Percentiles rank a stretch among this genome's conserved stretches.
Conservation (phyloP, 371 early-diverging fungal genomes). For the Mucor lusitanicus region DNA sequence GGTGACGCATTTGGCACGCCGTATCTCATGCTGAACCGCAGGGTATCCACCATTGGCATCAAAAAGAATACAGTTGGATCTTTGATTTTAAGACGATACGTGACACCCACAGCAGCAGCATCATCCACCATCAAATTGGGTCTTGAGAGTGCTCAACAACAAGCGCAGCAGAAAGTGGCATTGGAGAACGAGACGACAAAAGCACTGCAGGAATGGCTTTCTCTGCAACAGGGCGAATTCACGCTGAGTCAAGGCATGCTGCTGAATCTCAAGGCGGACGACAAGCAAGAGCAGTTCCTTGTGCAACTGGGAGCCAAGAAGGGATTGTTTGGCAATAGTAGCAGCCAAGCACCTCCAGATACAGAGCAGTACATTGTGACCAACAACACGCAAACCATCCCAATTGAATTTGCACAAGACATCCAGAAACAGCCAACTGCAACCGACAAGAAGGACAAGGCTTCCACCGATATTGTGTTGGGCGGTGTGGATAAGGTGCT, state of each 20-base stretch:
- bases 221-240: conserved; percentile 11
- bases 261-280: conserved; percentile 10
- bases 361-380: conserved; percentile 41
- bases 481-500: conserved; percentile 55
- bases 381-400: conserved; percentile 22
- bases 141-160: conserved; percentile 32
- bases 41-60: conserved; percentile 39
- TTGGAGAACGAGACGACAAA: conserved; percentile 28
- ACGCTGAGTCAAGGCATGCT: conserved; percentile 30
- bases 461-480: conserved; percentile 14
- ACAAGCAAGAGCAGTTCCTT: conserved; percentile 15
- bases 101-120: conserved; percentile 3
- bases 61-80: conserved; percentile 34
- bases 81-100: conserved; percentile 31
- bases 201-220: conserved; percentile 25
- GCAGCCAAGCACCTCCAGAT: conserved; percentile 8
- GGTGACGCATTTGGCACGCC: not conserved
- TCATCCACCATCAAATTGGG: conserved; percentile 37
- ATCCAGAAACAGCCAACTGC: conserved; percentile 18
- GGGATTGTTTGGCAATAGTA: conserved; percentile 26
- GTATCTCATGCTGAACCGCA: conserved; percentile 9
- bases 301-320: conserved; percentile 42
- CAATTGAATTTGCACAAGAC: conserved; percentile 55
- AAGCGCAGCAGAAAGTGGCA: conserved; percentile 33
- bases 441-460: conserved; percentile 3